Evolutionary conservation across 2,329 filamentous ascomycete genomes (phyloP).

Genomic region (Lasiodiplodia hormozganensis): DNA sequence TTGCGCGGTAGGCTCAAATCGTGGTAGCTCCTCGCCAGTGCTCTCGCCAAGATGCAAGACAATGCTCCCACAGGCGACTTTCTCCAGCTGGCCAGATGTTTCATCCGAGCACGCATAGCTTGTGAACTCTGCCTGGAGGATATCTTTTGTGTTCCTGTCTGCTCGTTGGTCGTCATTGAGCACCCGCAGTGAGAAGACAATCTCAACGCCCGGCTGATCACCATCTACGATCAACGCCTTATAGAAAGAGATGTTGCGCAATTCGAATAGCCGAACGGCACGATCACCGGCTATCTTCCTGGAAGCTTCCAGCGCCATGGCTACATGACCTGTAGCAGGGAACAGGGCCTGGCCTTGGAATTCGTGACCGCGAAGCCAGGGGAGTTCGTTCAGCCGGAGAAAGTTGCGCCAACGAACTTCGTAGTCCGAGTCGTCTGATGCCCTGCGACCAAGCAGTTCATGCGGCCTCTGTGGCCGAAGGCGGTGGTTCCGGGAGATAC

Average conservation of each 20-base stretch:
- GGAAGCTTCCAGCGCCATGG: conserved; percentile 44
- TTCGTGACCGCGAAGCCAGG: conserved; percentile 36
- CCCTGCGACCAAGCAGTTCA: conserved; percentile 31
- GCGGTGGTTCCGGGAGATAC: conserved; percentile 30
- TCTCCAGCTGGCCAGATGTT: background rate
- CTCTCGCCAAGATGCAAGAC: conserved; percentile 29
- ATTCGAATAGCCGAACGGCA: conserved; percentile 29
- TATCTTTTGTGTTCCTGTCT: background rate
- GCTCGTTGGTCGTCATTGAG: background rate
- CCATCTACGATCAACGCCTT: conserved; percentile 31
- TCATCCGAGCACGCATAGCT: background rate
- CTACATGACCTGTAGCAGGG: conserved; percentile 53
- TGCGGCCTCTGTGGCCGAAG: conserved; percentile 29
- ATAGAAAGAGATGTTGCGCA: conserved; percentile 32
- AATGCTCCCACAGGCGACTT: background rate
- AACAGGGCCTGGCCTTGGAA: conserved; percentile 48
- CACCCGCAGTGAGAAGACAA: background rate
- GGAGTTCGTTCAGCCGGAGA: conserved; percentile 29
- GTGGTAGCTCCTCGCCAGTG: background rate
- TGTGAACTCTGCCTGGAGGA: conserved; percentile 9
- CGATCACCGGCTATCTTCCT: conserved; percentile 18
- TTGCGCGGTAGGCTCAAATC: background rate
- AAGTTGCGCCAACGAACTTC: conserved; percentile 33
- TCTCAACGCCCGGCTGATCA: conserved; percentile 19
- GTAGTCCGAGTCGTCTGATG: background rate